These are phyloP conservation scores for Lactarius hengduanensis DNA, from an alignment of 768 basidiomycete species.

Conservation along the genomic window DNA sequence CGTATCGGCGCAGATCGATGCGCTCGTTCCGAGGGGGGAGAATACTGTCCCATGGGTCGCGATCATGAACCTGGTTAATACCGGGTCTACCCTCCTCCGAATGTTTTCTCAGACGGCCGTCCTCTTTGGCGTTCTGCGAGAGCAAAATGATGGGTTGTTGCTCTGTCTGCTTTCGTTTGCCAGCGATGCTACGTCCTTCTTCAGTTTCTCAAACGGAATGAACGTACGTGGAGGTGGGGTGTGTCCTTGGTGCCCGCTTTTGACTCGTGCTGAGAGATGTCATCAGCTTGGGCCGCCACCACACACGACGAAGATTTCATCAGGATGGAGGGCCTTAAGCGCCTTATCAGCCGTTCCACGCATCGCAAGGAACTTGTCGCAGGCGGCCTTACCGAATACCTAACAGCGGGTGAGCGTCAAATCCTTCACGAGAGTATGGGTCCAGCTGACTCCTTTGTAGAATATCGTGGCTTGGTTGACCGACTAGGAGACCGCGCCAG, in stretches of 20 bases:
- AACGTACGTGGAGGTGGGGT: conserved; percentile 14
- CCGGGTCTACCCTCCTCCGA: conserved; percentile 47
- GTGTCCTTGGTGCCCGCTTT: neutral
- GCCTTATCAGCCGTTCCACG: conserved; percentile 45
- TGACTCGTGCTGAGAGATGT: neutral
- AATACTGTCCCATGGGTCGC: conserved; percentile 60
- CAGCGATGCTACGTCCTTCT: conserved; percentile 47
- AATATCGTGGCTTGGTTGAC: conserved; percentile 23
- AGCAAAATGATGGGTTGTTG: conserved; percentile 63
- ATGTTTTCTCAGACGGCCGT: conserved; percentile 61
- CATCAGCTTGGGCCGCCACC: conserved; percentile 70
- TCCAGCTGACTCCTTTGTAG: neutral
- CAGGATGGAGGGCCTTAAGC: conserved; percentile 62
- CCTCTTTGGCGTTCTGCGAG: conserved; percentile 52
- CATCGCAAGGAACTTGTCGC: conserved; percentile 78
- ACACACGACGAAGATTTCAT: conserved; percentile 61
- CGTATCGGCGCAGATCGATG: conserved; percentile 62
- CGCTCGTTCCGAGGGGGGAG: conserved; percentile 42
- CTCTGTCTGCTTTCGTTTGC: conserved; percentile 58
- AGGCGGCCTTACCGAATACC: conserved; percentile 54
- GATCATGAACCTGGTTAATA: conserved; percentile 43
- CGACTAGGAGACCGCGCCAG: conserved; percentile 21
- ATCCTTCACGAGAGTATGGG: neutral
- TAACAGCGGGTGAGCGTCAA: conserved; percentile 46
- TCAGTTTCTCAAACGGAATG: conserved; percentile 8